Base-by-base conservation (phyloP, 306 rosid species). In the Prunus mongolica region DNA sequence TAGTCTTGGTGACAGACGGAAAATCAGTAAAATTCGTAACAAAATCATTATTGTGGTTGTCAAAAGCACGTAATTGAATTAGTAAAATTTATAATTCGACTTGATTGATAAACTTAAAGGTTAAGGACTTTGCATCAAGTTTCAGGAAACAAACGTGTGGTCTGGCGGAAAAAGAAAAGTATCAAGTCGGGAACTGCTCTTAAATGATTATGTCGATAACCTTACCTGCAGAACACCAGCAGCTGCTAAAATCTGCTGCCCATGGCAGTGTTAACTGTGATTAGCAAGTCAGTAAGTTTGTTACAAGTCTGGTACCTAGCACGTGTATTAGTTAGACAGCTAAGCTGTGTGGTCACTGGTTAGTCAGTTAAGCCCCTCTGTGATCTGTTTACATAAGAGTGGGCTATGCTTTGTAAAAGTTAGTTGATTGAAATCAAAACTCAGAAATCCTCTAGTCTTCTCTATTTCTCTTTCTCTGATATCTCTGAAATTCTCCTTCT, bases 211-310 rank as follows among this genome's bases (percentile, higher is more conserved):
- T 56, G 13, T 69, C 14, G 54, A 82, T 38, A 70, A 63, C 50
- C 52, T 25, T 88, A 92, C 96, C 97, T 92, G 83, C 57, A 95
- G 93, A 80, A 90, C 91, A 76, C 79, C 88, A 54, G 96, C 96
- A 58, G 97, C 96, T 57, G 93, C 86, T 81, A 95, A 87, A 83
- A 95, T 83, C 81, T 87, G 89, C 75, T 92, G 97, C 27, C 96
- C 96, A 44, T 88, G 90, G 70, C 88, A 84, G 82, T 24, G 25
- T 24, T 24, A 24, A 24, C 25, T 24, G 25, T 24, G 25, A 24
- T 24, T 24, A 24, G 25, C 25, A 24, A 24, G 25, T 24, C 25
- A 24, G 25, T 24, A 24, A 24, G 25, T 24, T 24, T 24, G 25
- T 24, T 24, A 24, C 24, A 24, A 24, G 25, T 24, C 25, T 24